Percentiles rank a stretch among this genome's conserved stretches.
Conservation (phyloP, 257 asterid genomes). For the Euphrasia confusa region DNA sequence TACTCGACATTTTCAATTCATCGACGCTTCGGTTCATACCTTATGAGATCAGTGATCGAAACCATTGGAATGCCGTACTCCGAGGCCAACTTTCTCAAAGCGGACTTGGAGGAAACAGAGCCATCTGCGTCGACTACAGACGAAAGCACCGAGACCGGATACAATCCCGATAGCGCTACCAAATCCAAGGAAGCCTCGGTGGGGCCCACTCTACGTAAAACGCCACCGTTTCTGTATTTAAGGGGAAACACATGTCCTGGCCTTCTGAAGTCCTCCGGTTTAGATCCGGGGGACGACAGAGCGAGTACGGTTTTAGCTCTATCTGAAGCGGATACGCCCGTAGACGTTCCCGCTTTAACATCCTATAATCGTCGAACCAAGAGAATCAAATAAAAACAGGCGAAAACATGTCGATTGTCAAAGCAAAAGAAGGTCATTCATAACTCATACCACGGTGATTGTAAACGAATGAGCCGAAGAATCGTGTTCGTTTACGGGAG, state of each 20-base stretch:
- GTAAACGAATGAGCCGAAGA: slow-evolving; percentile 84
- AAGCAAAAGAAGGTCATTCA: background rate
- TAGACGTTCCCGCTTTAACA: slow-evolving; percentile 59
- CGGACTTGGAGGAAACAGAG: slow-evolving; percentile 48
- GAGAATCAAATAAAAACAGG: background rate
- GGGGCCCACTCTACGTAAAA: slow-evolving; percentile 69
- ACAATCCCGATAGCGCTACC: slow-evolving; percentile 53
- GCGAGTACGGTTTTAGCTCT: slow-evolving; percentile 71
- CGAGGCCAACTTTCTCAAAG: slow-evolving; percentile 45
- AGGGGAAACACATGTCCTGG: slow-evolving; percentile 91
- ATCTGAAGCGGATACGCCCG: slow-evolving; percentile 80
- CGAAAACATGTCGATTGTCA: background rate
- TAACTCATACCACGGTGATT: slow-evolving; percentile 59
- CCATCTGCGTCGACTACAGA: slow-evolving; percentile 58
- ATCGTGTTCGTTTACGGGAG: slow-evolving; percentile 62
- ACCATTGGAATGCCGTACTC: slow-evolving; percentile 55
- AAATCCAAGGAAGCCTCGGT: slow-evolving; percentile 85
- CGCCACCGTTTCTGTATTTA: slow-evolving; percentile 76
- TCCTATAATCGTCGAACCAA: slow-evolving; percentile 38
- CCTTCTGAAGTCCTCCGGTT: slow-evolving; percentile 64
- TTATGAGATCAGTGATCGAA: slow-evolving; percentile 72
- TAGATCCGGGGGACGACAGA: slow-evolving; percentile 56
- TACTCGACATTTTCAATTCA: too few species aligned
- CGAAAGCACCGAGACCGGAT: slow-evolving; percentile 58
- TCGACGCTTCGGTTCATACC: slow-evolving; percentile 26